Percentiles rank a stretch among this genome's conserved stretches.
Evolutionary conservation across 352 stramenopile species (phyloP).

Genomic region (Globisporangium takayamanum): DNA sequence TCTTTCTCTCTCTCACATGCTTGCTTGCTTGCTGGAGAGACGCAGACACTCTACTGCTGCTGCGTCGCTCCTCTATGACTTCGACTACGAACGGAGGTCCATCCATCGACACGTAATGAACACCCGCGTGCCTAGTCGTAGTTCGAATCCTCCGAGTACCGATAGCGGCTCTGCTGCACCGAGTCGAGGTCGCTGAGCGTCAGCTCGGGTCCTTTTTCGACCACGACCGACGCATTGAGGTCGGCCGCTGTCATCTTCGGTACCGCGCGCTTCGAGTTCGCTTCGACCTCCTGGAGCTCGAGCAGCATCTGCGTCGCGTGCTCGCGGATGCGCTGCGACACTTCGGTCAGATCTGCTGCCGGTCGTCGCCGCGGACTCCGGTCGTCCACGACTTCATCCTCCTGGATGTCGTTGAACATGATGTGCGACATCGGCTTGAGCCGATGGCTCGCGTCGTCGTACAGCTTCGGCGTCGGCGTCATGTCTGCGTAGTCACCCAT

Average conservation of each 20-base stretch:
- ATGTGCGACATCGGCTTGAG: constrained; percentile 17
- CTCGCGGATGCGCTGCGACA: constrained; percentile 47
- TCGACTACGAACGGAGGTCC: too few species aligned
- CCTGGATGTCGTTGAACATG: constrained; percentile 58
- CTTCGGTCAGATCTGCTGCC: constrained; percentile 36
- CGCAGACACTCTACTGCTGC: too few species aligned
- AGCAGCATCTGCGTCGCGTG: constrained; percentile 27
- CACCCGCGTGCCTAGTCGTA: constrained; percentile 11
- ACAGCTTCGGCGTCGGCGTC: constrained; percentile 24
- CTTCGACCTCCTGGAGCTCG: constrained; percentile 27
- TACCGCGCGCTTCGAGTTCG: constrained; percentile 14
- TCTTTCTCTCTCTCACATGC: too few species aligned
- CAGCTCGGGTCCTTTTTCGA: constrained; percentile 26
- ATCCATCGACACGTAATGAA: background rate
- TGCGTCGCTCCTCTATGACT: background rate
- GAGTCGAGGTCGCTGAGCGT: constrained; percentile 37
- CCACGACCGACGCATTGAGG: constrained; percentile 29
- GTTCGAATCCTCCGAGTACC: constrained; percentile 17
- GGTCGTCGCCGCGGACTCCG: constrained; percentile 3
- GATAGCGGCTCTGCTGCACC: constrained; percentile 12
- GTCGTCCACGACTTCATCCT: constrained; percentile 34
- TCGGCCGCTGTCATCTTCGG: constrained; percentile 43
- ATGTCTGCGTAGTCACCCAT: constrained; percentile 18
- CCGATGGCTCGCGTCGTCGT: constrained; percentile 3
- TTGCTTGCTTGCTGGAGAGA: too few species aligned